These are phyloP conservation scores for Colletotrichum sp. DNA, from an alignment of 2,329 filamentous ascomycete species.

Conservation along the genomic window DNA sequence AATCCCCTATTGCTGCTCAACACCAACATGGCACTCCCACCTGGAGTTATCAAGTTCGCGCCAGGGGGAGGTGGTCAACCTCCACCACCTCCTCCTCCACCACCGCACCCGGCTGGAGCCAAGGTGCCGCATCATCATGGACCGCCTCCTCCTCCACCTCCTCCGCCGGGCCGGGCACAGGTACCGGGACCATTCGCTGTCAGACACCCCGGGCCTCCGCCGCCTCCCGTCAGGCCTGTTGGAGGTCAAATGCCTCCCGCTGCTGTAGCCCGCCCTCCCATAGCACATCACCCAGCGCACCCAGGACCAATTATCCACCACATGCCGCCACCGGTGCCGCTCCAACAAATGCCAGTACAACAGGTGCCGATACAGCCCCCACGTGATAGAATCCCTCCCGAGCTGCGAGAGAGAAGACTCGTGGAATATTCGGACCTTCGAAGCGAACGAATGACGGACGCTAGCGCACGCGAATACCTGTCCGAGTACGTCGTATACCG, in stretches of 20 bases:
- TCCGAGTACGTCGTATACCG: constrained; percentile 46
- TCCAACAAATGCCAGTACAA: neutral
- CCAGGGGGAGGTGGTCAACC: neutral
- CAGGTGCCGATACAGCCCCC: constrained; percentile 4
- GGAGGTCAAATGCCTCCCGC: neutral
- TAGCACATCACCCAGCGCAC: neutral
- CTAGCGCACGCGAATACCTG: constrained; percentile 41
- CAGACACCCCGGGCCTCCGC: neutral
- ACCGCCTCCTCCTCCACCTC: neutral
- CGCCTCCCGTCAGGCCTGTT: neutral
- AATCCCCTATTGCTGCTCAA: neutral
- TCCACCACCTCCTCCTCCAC: neutral
- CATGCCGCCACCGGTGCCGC: neutral
- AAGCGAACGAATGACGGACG: constrained; percentile 38
- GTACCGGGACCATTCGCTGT: neutral
- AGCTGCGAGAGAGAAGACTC: constrained; percentile 20
- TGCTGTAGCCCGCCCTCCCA: neutral
- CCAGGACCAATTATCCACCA: neutral
- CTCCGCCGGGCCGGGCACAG: neutral
- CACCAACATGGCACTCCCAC: constrained; percentile 6
- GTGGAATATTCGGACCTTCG: constrained; percentile 40
- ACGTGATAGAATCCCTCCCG: neutral
- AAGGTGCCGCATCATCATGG: neutral
- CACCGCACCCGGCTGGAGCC: neutral
- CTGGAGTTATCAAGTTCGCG: neutral